Evolutionary conservation across 257 asterid genomes (phyloP).

Genomic region (Echites panduratus): DNA sequence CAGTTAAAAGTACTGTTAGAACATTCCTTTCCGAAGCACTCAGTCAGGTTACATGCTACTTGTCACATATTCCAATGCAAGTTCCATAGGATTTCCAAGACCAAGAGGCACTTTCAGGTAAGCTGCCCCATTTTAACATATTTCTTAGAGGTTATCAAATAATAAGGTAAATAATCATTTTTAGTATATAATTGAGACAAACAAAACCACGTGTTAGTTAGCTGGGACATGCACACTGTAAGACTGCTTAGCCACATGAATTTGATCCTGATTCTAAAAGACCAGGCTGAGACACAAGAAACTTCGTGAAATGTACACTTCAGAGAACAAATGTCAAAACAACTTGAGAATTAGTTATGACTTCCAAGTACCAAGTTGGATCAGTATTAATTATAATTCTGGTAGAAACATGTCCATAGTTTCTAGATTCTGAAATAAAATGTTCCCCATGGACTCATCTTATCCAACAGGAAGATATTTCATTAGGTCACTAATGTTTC

Average conservation of each 20-base stretch:
- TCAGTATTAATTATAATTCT: neutral
- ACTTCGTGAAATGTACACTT: neutral
- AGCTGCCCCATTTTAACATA: neutral
- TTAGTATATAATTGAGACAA: neutral
- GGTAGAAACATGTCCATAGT: neutral
- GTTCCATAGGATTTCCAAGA: neutral
- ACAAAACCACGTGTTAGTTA: neutral
- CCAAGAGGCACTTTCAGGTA: neutral
- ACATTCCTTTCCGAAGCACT: neutral
- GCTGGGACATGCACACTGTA: neutral
- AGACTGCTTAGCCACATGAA: neutral
- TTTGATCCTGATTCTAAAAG: neutral
- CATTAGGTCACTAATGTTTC: neutral
- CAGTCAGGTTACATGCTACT: neutral
- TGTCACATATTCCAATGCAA: neutral
- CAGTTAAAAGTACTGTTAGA: neutral
- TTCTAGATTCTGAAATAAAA: slow-evolving; percentile 1
- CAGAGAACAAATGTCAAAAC: neutral
- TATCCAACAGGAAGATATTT: neutral
- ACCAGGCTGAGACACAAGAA: neutral
- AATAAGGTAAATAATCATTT: neutral
- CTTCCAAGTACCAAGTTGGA: neutral
- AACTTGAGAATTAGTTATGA: neutral
- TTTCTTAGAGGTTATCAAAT: neutral
- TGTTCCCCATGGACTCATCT: neutral